Evolutionary conservation across 108 stramenopile genomes (phyloP), one percentile per base, ranked within the genome.

Genomic region (Parietichytrium sp.): DNA sequence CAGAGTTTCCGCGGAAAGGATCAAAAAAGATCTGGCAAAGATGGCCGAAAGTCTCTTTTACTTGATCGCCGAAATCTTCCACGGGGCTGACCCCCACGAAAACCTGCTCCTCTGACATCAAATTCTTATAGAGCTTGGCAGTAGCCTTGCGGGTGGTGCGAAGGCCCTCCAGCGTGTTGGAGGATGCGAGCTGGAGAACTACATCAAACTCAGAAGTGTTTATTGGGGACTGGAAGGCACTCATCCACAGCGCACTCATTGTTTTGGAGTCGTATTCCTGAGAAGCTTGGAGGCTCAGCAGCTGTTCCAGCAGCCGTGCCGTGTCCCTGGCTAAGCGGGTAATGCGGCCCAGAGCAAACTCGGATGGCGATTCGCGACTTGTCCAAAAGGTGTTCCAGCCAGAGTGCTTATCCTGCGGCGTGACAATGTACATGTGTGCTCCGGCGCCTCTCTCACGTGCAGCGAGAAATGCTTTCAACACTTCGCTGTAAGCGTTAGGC

Each of bases 41-140:
- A 25, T 72, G 61, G 8, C 61, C 61, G 38, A 72, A 27, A 10
- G 36, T 42, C 15, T 31, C 6, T 15, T 33, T 23, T 10, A 72
- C 38, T n/a, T 72, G 38, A 33, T 10, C 16, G 0, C 38, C 61
- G 25, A 45, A 72, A 20, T 42, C 45, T 33, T n/a, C 18, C 10
- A 72, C 45, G 38, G 61, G 61, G 61, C 45, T 72, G 61, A 33
- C 36, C 6, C 61, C 61, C 29, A 72, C 23, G 1, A 72, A 42
- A 72, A 72, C 38, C 6, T 25, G 33, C 25, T 72, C 61, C 15
- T 72, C 38, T 33, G 61, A 10, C 33, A 42, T 42, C 13, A 42
- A 45, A 25, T 72, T 72, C 61, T 72, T 72, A 42, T 25, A 72
- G 15, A 72, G 61, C 61, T 72, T 72, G 33, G 61, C 61, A 6